Percentiles rank a stretch among this genome's conserved stretches.
These are phyloP conservation scores for Fusarium proliferatum DNA, from an alignment of 2,329 filamentous ascomycete genomes.

Conservation along the genomic window DNA sequence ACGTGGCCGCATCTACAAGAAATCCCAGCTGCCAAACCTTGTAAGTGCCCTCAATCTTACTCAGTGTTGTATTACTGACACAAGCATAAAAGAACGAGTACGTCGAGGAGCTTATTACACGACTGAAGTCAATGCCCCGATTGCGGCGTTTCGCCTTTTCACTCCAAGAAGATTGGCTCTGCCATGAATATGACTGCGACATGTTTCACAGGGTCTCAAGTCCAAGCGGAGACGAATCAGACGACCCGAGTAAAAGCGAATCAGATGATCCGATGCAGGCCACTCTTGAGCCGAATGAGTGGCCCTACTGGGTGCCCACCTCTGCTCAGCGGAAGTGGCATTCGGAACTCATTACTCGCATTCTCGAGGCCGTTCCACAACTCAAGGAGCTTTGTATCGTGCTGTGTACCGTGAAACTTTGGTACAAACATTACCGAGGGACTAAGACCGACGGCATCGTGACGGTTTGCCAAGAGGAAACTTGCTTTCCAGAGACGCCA, in stretches of 20 bases:
- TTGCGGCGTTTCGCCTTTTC: not conserved
- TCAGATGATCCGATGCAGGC: not conserved
- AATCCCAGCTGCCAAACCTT: not conserved
- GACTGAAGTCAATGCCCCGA: not conserved
- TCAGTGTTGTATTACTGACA: not conserved
- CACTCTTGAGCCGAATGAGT: accelerated
- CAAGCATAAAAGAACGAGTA: accelerated
- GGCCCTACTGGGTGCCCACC: not conserved
- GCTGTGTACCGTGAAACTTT: too few relatives aligned
- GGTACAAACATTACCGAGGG: too few relatives aligned
- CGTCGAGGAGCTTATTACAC: not conserved
- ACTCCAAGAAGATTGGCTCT: not conserved
- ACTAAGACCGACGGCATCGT: not conserved
- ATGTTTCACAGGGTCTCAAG: not conserved
- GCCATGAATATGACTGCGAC: accelerated
- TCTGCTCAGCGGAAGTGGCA: accelerated
- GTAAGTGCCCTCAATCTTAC: not conserved
- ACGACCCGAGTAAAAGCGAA: too few relatives aligned
- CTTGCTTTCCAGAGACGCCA: accelerated
- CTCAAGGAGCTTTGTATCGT: not conserved
- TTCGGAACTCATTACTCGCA: not conserved
- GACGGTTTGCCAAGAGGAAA: accelerated
- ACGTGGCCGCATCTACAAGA: too few relatives aligned
- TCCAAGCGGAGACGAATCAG: not conserved
- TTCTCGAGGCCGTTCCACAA: not conserved